Conservation (phyloP, 2,329 filamentous ascomycete genomes). For the Hymenoscyphus occultus region DNA sequence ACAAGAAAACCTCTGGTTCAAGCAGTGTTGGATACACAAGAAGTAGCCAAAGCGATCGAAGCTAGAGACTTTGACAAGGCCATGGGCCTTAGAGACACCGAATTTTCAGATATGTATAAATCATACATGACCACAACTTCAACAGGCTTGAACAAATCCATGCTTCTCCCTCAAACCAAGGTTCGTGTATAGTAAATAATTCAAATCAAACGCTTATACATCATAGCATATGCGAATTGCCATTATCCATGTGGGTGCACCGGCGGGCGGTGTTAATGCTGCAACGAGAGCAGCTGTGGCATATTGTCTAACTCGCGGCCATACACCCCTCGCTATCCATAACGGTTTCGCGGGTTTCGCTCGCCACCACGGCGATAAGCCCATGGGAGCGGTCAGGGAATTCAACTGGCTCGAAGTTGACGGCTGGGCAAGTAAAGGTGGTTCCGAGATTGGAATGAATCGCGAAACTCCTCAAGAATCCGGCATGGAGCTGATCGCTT, state of each 20-base stretch:
- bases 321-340: conserved; percentile 88
- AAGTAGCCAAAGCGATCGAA: conserved; percentile 77
- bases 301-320: conserved; percentile 88
- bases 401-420: conserved; percentile 95
- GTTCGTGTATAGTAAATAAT: conserved; percentile 43
- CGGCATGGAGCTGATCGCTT: conserved; percentile 78
- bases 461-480: conserved; percentile 83
- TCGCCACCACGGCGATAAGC: conserved; percentile 82
- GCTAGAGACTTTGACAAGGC: conserved; percentile 82
- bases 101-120: conserved; percentile 89
- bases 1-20: conserved; percentile 84
- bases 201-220: conserved; percentile 33
- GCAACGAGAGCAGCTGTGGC: conserved; percentile 90
- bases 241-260: conserved; percentile 95
- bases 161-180: conserved; percentile 67
- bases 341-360: conserved; percentile 95
- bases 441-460: conserved; percentile 97
- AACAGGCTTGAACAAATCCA: conserved; percentile 65
- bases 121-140: conserved; percentile 91
- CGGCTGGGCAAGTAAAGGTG: conserved; percentile 91
- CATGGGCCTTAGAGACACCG: conserved; percentile 84
- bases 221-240: conserved; percentile 81
- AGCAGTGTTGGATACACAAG: conserved; percentile 81
- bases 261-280: conserved; percentile 97
- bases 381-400: conserved; percentile 76